These are phyloP conservation scores for Colletotrichum caudatum DNA, from an alignment of 2,329 filamentous ascomycete genomes.

Conservation along the genomic window DNA sequence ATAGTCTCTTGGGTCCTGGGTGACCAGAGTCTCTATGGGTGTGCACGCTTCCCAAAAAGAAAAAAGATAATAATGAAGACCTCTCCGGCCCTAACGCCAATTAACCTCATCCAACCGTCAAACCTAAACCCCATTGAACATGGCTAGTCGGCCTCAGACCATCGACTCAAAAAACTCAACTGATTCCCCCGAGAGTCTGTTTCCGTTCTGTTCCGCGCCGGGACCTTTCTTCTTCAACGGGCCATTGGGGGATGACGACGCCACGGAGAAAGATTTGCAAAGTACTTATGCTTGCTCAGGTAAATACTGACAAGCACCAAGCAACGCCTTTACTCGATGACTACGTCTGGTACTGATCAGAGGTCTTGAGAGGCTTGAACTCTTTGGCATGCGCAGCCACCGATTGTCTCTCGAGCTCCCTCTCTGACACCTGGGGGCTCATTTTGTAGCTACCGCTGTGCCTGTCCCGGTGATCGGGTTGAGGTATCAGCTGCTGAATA, in stretches of 20 bases:
- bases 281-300: not conserved
- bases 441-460: not conserved
- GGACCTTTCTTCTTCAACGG: not conserved
- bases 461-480: not conserved
- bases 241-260: not conserved
- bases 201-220: not conserved
- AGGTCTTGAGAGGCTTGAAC: not conserved
- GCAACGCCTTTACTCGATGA: not conserved
- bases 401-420: not conserved
- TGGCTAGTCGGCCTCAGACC: not conserved
- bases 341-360: not conserved
- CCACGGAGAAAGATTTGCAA: not conserved
- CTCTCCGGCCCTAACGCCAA: not conserved
- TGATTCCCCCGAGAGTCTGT: not conserved
- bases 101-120: conserved; percentile 3
- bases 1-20: not conserved
- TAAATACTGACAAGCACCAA: not conserved
- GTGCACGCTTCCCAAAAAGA: not conserved
- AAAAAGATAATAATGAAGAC: not conserved
- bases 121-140: not conserved
- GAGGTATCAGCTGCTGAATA: too few relatives aligned
- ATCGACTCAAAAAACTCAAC: not conserved
- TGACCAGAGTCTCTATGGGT: not conserved
- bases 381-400: not conserved
- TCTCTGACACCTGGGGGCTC: not conserved